Conservation (phyloP, 1,284 basidiomycete genomes). For the Golubevia pallescens region DNA sequence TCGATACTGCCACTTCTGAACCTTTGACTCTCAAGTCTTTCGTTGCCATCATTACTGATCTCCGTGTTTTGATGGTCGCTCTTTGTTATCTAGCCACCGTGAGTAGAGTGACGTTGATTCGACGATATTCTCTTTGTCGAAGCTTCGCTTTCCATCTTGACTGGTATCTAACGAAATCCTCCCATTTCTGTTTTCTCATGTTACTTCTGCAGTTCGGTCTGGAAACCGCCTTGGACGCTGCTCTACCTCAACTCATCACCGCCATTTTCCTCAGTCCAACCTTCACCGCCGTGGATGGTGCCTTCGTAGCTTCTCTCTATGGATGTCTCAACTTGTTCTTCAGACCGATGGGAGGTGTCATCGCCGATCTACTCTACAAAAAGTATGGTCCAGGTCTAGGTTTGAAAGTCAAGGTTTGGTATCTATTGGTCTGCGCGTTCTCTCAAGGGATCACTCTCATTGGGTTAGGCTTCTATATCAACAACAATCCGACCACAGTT, state of each 20-base stretch:
- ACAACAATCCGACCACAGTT: constrained; percentile 32
- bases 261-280: constrained; percentile 61
- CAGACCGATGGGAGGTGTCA: constrained; percentile 69
- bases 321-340: constrained; percentile 71
- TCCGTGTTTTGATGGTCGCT: constrained; percentile 72
- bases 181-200: constrained; percentile 34
- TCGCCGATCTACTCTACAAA: constrained; percentile 69
- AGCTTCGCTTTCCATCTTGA: constrained; percentile 11
- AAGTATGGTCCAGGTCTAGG: constrained; percentile 65
- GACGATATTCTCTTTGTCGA: background rate
- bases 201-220: constrained; percentile 68
- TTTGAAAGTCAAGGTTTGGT: constrained; percentile 69
- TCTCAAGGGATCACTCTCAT: constrained; percentile 69
- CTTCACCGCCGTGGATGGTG: constrained; percentile 70
- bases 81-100: constrained; percentile 67
- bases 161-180: background rate
- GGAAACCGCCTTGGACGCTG: constrained; percentile 72
- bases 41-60: constrained; percentile 66
- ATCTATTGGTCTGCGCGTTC: constrained; percentile 67
- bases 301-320: constrained; percentile 66
- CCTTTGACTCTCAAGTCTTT: constrained; percentile 66
- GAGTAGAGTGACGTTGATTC: background rate
- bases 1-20: constrained; percentile 70
- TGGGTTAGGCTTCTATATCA: constrained; percentile 68
- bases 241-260: constrained; percentile 69